Percentiles rank a stretch among this genome's conserved stretches.
phyloP scores from a whole-genome alignment of 2,329 filamentous ascomycete species.

The Escovopsis sp. region DNA sequence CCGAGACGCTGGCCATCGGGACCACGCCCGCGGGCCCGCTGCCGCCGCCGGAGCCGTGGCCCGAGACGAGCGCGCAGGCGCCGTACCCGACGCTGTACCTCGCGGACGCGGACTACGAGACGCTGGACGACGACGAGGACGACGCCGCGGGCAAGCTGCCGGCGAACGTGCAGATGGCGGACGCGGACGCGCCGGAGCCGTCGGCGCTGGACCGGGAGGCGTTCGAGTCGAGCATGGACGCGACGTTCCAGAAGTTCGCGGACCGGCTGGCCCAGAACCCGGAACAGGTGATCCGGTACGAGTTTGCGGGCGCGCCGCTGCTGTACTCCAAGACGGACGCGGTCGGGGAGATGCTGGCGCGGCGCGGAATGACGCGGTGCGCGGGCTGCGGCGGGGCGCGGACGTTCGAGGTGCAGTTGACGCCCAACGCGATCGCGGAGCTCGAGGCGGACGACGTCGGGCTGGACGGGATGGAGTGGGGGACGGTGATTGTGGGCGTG shows the following conservation, averaged over 20 bases:
- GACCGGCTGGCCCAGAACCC: slow-evolving; percentile 67
- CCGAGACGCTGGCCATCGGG: slow-evolving; percentile 64
- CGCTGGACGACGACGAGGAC: slow-evolving; percentile 38
- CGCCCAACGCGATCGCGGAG: slow-evolving; percentile 78
- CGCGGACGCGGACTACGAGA: slow-evolving; percentile 83
- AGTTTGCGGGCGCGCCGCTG: slow-evolving; percentile 57
- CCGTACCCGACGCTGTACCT: slow-evolving; percentile 68
- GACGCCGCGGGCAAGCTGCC: slow-evolving; percentile 35
- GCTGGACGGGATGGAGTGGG: slow-evolving; percentile 93
- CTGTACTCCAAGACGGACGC: slow-evolving; percentile 68
- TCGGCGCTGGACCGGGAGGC: slow-evolving; percentile 49
- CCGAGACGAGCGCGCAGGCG: slow-evolving; percentile 47
- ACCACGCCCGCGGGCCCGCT: slow-evolving; percentile 22
- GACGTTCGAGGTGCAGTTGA: slow-evolving; percentile 84
- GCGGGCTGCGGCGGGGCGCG: slow-evolving; percentile 58
- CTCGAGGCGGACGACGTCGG: slow-evolving; percentile 63
- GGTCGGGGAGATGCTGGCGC: slow-evolving; percentile 50
- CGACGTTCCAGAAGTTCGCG: slow-evolving; percentile 66
- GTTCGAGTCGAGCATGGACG: slow-evolving; percentile 63
- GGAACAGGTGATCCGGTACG: slow-evolving; percentile 69
- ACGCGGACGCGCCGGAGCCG: slow-evolving; percentile 24
- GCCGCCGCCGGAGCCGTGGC: slow-evolving; percentile 57
- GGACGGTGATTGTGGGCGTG: slow-evolving; percentile 75
- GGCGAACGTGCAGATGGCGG: slow-evolving; percentile 29
- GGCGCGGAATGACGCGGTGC: slow-evolving; percentile 55